phyloP scores from a whole-genome alignment of 202 grass and related monocot species.

The Carex arenaria region DNA sequence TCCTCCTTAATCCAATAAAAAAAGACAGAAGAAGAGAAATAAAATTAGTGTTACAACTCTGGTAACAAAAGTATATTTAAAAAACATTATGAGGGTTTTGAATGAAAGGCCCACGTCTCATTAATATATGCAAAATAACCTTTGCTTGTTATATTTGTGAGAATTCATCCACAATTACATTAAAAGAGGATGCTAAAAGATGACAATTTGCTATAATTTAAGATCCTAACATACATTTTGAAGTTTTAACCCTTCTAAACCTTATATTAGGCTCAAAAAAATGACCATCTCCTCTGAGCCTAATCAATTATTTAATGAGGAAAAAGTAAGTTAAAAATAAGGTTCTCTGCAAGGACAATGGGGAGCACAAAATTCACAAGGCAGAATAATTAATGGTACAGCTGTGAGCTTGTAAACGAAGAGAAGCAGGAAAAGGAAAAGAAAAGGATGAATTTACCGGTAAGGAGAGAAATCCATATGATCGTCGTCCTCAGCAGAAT shows the following conservation, averaged over 20 bases:
- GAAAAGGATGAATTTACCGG: slow-evolving; percentile 37
- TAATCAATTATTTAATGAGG: neutral
- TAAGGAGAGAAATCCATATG: slow-evolving; percentile 88
- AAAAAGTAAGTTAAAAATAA: no score
- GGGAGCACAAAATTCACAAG: no score
- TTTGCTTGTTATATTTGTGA: neutral
- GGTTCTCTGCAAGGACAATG: no score
- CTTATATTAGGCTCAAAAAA: neutral
- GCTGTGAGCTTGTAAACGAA: neutral
- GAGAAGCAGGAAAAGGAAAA: neutral
- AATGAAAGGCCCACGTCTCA: neutral
- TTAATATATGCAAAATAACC: neutral
- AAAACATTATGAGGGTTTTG: neutral
- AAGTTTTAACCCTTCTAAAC: neutral
- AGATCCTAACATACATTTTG: neutral
- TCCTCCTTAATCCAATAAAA: slow-evolving; percentile 6
- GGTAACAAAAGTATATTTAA: neutral
- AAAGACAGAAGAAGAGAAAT: neutral
- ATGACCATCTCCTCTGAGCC: neutral
- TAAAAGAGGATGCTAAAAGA: neutral
- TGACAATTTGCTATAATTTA: neutral
- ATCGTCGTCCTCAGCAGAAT: slow-evolving; percentile 88
- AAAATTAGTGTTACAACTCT: neutral
- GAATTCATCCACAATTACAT: neutral
- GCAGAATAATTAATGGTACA: neutral